Conservation (phyloP, 2,329 filamentous ascomycete species). For the Emmonsiellopsis sp. region DNA sequence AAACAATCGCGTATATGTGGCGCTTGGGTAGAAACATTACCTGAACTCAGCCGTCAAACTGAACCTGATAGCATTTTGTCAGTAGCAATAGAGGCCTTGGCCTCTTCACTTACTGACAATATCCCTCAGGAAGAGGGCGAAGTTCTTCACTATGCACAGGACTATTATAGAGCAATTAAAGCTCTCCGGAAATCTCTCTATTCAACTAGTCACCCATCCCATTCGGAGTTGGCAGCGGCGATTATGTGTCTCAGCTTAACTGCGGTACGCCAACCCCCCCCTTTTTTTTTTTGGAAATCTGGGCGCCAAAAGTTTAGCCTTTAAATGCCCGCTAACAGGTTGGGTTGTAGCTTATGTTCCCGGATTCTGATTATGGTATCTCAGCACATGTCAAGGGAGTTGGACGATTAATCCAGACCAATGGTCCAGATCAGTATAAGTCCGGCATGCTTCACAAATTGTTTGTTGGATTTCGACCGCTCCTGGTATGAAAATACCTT, state of each 20-base stretch:
- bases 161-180: conserved; percentile 22
- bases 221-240: conserved; percentile 21
- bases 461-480: conserved; percentile 33
- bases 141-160: conserved; percentile 18
- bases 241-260: conserved; percentile 29
- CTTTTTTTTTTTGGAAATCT: no score
- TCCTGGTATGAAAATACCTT: conserved; percentile 22
- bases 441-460: conserved; percentile 29
- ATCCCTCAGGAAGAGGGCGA: conserved; percentile 13
- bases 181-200: conserved; percentile 18
- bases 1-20: conserved; percentile 27
- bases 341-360: not conserved
- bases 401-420: conserved; percentile 23
- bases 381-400: conserved; percentile 29
- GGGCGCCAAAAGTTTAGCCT: no score
- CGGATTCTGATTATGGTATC: conserved; percentile 14
- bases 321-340: not conserved
- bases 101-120: conserved; percentile 20
- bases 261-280: conserved; percentile 18
- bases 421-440: conserved; percentile 22
- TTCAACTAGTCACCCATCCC: conserved; percentile 6
- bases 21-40: conserved; percentile 33
- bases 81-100: conserved; percentile 27
- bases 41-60: conserved; percentile 17
- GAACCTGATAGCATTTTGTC: conserved; percentile 16